phyloP scores from a whole-genome alignment of 1,284 basidiomycete genomes.

The Thecaphora thlaspeos region DNA sequence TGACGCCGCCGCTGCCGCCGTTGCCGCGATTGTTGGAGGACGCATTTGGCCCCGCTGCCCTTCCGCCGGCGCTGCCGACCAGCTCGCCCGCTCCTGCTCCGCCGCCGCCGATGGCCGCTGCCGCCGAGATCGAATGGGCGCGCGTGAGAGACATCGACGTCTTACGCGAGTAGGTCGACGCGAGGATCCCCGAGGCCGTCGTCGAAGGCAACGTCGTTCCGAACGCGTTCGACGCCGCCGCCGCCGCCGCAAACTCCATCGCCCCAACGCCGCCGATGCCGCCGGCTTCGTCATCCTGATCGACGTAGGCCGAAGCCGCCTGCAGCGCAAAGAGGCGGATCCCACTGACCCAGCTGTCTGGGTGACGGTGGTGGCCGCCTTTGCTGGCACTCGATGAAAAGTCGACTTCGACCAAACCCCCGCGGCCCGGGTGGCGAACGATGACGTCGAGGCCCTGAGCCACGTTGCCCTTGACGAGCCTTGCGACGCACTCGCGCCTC shows the following conservation, averaged over 20 bases:
- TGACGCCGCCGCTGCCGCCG: constrained; percentile 11
- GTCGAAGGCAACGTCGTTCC: constrained; percentile 42
- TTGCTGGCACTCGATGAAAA: no score
- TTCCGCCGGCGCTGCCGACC: constrained; percentile 1
- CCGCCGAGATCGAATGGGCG: no score
- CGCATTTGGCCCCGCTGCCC: constrained; percentile 1
- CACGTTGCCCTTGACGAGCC: constrained; percentile 85
- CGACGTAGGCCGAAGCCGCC: constrained; percentile 56
- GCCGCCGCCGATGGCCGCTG: constrained; percentile 5
- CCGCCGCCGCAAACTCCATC: constrained; percentile 40
- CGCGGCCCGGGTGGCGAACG: constrained; percentile 87
- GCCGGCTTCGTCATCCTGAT: constrained; percentile 30
- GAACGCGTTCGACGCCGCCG: constrained; percentile 43
- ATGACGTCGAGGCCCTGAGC: constrained; percentile 91
- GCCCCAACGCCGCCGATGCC: constrained; percentile 11
- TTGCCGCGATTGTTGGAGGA: no score
- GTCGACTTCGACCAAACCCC: constrained; percentile 70
- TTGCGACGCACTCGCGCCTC: constrained; percentile 79
- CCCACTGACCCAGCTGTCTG: constrained; percentile 52
- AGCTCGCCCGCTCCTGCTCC: not conserved
- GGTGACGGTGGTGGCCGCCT: constrained; percentile 37
- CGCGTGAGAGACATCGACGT: no score
- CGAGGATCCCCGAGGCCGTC: constrained; percentile 32
- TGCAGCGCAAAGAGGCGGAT: constrained; percentile 56
- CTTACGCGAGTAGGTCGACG: constrained; percentile 6